Conservation (phyloP, 768 basidiomycete species). For the Leccinum rimulosum region DNA sequence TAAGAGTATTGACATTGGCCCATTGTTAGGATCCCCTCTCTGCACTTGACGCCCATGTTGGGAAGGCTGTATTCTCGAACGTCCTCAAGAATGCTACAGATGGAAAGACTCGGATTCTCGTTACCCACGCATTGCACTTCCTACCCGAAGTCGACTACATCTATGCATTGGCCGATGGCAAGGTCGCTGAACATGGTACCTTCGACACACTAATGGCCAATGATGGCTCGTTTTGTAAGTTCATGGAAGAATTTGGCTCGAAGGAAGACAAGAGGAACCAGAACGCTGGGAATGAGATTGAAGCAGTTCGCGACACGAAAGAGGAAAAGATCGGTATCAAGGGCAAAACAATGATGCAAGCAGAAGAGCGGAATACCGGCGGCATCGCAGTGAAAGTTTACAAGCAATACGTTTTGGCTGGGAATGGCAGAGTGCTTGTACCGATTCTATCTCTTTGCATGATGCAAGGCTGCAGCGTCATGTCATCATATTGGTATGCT, state of each 20-base stretch:
- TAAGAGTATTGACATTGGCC: neutral
- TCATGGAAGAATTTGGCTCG: slow-evolving; percentile 63
- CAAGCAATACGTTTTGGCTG: slow-evolving; percentile 61
- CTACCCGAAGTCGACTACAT: slow-evolving; percentile 87
- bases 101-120: slow-evolving; percentile 81
- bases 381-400: slow-evolving; percentile 29
- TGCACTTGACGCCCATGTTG: slow-evolving; percentile 92
- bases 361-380: neutral
- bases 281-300: slow-evolving; percentile 34
- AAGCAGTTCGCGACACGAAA: slow-evolving; percentile 20
- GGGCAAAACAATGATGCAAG: neutral
- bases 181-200: slow-evolving; percentile 76
- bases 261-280: slow-evolving; percentile 24
- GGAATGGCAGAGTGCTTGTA: slow-evolving; percentile 59
- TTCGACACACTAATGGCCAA: slow-evolving; percentile 66
- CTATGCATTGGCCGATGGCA: slow-evolving; percentile 72
- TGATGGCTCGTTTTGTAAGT: slow-evolving; percentile 68
- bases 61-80: slow-evolving; percentile 82
- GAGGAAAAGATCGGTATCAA: neutral
- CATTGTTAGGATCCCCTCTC: slow-evolving; percentile 62
- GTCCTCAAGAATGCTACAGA: slow-evolving; percentile 62
- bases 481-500: slow-evolving; percentile 72
- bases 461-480: slow-evolving; percentile 66
- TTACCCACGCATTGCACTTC: slow-evolving; percentile 91
- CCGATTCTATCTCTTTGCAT: slow-evolving; percentile 66